These are phyloP conservation scores for Syzygium malaccense DNA, from an alignment of 441 rosid genomes.

Conservation along the genomic window DNA sequence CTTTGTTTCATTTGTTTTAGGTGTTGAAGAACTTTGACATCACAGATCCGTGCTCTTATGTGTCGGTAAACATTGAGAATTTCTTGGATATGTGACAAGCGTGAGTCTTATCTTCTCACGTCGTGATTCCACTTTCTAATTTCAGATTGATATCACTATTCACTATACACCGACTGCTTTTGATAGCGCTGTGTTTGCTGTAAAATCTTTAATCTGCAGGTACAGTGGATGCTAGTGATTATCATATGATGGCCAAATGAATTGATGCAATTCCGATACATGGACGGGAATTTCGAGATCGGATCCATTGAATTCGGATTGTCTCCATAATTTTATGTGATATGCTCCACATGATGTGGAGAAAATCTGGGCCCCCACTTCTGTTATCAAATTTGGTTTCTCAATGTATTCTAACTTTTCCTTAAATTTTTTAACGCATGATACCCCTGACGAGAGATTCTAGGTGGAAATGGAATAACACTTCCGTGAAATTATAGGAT, in stretches of 20 bases:
- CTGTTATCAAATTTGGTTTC: not conserved
- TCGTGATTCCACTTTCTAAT: not conserved
- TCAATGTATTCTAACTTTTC: not conserved
- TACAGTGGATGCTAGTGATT: not conserved
- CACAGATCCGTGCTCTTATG: constrained; percentile 76
- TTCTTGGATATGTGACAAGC: constrained; percentile 18
- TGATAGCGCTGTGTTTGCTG: not conserved
- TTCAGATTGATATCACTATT: not conserved
- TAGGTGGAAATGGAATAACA: not conserved
- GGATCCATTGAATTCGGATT: not conserved
- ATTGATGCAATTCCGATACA: not conserved
- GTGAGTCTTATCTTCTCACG: not conserved
- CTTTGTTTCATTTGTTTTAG: constrained; percentile 25
- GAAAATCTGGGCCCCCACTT: not conserved
- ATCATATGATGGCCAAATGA: not conserved
- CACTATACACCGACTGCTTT: not conserved
- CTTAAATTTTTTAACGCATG: not conserved
- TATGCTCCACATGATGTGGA: not conserved
- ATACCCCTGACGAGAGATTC: not conserved
- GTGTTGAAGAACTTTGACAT: constrained; percentile 80
- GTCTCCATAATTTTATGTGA: not conserved
- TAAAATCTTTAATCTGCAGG: not conserved
- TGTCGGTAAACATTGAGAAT: constrained; percentile 63
- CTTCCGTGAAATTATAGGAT: not conserved
- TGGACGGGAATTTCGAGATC: not conserved